Evolutionary conservation across 1,284 basidiomycete genomes (phyloP), one percentile per base, ranked within the genome.

Genomic region (Cutaneotrichosporon sp.): DNA sequence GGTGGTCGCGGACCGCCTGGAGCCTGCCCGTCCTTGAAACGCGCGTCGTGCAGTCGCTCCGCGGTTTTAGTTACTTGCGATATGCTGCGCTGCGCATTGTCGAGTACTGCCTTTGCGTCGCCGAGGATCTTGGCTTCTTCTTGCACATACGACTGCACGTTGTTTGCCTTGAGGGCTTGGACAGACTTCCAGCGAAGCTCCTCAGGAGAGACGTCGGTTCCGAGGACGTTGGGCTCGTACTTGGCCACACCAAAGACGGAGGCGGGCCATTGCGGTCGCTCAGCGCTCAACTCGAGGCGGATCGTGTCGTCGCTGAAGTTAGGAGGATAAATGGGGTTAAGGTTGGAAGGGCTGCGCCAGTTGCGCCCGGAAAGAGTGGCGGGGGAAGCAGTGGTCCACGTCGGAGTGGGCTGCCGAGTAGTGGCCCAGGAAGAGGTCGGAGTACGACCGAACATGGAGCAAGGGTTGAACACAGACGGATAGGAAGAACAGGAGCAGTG

Each of bases 201-300:
- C 72, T 97, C 94, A 0, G 85, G 86, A 0, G 88, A 90, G 66
- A 89, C 83, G 72, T 97, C 93, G 36, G 89, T 81, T 1, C 86
- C 87, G 5, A 79, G 79, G 7, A 96, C 71, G 56, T 85, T 87
- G 0, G 87, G 88, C 70, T 93, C 90, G 61, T 85, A 76, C 73
- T 94, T 93, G 0, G 87, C 86, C 2, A 72, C 70, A 0, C 85
- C 92, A 75, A 90, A 97, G 0, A 86, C 89, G 0, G 91, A 88
- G 0, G 95, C 81, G n/a, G 89, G 88, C 89, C 90, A 97, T 8
- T 85, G 62, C 0, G 93, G 94, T 71, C 70, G 70, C 55, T 80
- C 78, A 2, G 68, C 65, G 7, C 61, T 49, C 1, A 81, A 71
- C 50, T 81, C 79, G 21, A 62, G 51, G 22, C 67, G 61, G 49